Evolutionary conservation across 192 early-diverging fungal species (phyloP).

Genomic region (Funneliformis geosporum): DNA sequence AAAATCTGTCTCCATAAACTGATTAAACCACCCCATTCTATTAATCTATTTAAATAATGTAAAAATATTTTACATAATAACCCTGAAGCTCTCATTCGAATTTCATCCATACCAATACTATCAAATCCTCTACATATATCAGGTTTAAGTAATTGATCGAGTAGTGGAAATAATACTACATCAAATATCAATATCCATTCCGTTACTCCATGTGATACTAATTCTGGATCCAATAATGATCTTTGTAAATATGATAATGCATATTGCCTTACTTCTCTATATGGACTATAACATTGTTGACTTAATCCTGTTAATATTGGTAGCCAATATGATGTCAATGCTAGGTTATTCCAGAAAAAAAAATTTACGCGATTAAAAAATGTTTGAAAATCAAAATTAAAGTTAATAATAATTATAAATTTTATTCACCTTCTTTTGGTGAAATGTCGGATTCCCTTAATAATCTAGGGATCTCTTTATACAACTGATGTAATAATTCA

Average conservation of each 20-base stretch:
- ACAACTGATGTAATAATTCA: conserved; percentile 66
- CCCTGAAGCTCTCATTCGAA: conserved; percentile 66
- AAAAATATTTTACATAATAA: conserved; percentile 78
- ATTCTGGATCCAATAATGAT: conserved; percentile 63
- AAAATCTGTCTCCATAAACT: conserved; percentile 66
- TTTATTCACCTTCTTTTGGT: conserved; percentile 44
- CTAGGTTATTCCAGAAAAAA: conserved; percentile 36
- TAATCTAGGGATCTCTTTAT: conserved; percentile 53
- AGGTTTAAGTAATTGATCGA: conserved; percentile 80
- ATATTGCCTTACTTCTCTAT: conserved; percentile 77
- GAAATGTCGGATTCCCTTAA: conserved; percentile 46
- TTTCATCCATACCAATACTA: conserved; percentile 71
- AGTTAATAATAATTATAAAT: not conserved
- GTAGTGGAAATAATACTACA: conserved; percentile 84
- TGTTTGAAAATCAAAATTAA: conserved; percentile 9
- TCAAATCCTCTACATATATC: conserved; percentile 66
- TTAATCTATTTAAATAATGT: conserved; percentile 62
- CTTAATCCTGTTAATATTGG: conserved; percentile 72
- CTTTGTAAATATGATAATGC: conserved; percentile 84
- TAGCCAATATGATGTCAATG: conserved; percentile 78
- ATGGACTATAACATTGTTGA: conserved; percentile 75
- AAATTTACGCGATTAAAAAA: conserved; percentile 34
- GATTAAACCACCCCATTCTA: conserved; percentile 58
- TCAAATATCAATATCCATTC: conserved; percentile 74
- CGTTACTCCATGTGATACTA: conserved; percentile 42